Percentiles rank a stretch among this genome's conserved stretches.
Conservation (phyloP, 768 basidiomycete species). For the Lentinula raphanica region DNA sequence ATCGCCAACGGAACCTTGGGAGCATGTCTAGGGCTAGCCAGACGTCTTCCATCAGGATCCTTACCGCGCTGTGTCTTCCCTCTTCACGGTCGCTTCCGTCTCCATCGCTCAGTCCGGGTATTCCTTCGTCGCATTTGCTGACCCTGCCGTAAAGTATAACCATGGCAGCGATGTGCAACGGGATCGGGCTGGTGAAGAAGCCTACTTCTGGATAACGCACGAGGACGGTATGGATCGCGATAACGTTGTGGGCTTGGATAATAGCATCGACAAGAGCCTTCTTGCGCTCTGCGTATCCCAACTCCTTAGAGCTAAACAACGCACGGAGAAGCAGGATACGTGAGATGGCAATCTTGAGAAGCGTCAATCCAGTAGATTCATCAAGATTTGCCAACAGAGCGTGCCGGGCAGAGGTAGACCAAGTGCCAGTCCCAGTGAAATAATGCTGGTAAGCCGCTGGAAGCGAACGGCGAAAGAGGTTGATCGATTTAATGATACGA, state of each 20-base stretch:
- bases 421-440: slow-evolving; percentile 74
- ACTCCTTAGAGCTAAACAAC: slow-evolving; percentile 70
- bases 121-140: slow-evolving; percentile 53
- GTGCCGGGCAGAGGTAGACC: slow-evolving; percentile 60
- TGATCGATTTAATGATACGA: slow-evolving; percentile 74
- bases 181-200: slow-evolving; percentile 86
- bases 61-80: slow-evolving; percentile 32
- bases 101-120: slow-evolving; percentile 50
- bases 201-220: slow-evolving; percentile 82
- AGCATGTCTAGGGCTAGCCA: slow-evolving; percentile 87
- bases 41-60: slow-evolving; percentile 56
- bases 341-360: slow-evolving; percentile 79
- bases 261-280: slow-evolving; percentile 79
- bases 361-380: slow-evolving; percentile 76
- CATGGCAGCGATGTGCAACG: slow-evolving; percentile 87
- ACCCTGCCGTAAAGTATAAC: slow-evolving; percentile 86
- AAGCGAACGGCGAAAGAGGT: slow-evolving; percentile 60
- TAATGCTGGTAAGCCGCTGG: slow-evolving; percentile 71
- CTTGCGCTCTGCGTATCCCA: slow-evolving; percentile 58
- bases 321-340: slow-evolving; percentile 75
- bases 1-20: slow-evolving; percentile 86
- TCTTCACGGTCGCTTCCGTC: slow-evolving; percentile 31
- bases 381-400: slow-evolving; percentile 69
- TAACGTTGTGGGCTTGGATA: slow-evolving; percentile 82
- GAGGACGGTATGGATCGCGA: slow-evolving; percentile 78